Conservation (phyloP, 2,329 filamentous ascomycete species). For the Beauveria australis region DNA sequence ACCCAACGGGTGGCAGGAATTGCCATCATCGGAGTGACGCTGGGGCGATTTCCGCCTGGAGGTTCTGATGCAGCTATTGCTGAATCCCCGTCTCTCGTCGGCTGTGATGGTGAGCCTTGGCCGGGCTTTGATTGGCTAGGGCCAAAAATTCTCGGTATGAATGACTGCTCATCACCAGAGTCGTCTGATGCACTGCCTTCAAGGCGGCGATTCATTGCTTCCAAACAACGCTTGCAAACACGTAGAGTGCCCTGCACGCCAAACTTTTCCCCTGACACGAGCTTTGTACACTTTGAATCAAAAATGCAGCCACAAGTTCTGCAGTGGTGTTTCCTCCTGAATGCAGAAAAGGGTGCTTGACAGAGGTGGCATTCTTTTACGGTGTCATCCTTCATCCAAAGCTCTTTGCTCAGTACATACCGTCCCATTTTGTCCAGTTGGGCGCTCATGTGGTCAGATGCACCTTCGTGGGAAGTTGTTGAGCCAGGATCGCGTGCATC, state of each 20-base stretch:
- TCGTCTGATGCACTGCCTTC: slow-evolving; percentile 84
- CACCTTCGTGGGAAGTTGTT: slow-evolving; percentile 43
- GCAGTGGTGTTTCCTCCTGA: slow-evolving; percentile 93
- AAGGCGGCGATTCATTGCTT: slow-evolving; percentile 82
- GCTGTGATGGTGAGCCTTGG: slow-evolving; percentile 29
- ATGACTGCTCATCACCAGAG: slow-evolving; percentile 69
- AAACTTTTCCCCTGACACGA: slow-evolving; percentile 82
- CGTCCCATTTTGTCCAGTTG: slow-evolving; percentile 67
- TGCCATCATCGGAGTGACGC: slow-evolving; percentile 64
- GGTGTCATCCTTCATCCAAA: slow-evolving; percentile 99
- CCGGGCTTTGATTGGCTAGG: slow-evolving; percentile 39
- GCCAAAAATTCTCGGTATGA: slow-evolving; percentile 56
- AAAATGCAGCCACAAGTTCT: slow-evolving; percentile 97
- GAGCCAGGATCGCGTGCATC: slow-evolving; percentile 48
- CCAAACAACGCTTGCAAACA: slow-evolving; percentile 87
- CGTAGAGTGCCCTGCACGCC: slow-evolving; percentile 76
- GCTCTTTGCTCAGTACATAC: slow-evolving; percentile 86
- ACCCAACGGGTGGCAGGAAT: slow-evolving; percentile 57
- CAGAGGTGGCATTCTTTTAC: slow-evolving; percentile 96
- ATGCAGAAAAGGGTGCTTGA: slow-evolving; percentile 82
- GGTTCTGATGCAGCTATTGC: slow-evolving; percentile 24
- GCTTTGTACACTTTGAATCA: slow-evolving; percentile 87
- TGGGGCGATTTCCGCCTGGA: slow-evolving; percentile 41
- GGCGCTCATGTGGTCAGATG: slow-evolving; percentile 50
- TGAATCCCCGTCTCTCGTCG: slow-evolving; percentile 28